A percentile compares a stretch with the other conserved stretches of the same genome.
Evolutionary conservation across 805 yeast species (phyloP).

Genomic region (Pichia rugopelliculosa): DNA sequence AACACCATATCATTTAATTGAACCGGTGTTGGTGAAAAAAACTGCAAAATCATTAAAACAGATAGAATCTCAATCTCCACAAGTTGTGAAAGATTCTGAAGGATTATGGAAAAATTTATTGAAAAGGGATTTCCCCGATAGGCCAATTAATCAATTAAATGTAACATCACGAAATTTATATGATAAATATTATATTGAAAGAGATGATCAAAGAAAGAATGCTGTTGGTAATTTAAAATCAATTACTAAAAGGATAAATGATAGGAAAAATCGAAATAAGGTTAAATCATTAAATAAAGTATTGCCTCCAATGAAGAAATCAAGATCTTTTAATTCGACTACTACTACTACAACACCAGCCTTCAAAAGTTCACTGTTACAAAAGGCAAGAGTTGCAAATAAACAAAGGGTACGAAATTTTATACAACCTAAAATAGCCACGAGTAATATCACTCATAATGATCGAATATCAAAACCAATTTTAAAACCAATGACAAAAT

Average conservation of each 20-base stretch:
- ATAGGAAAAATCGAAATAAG: slow-evolving; percentile 36
- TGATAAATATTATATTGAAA: slow-evolving; percentile 31
- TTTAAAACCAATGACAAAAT: background rate
- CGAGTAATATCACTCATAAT: background rate
- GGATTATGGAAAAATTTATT: slow-evolving; percentile 39
- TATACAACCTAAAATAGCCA: background rate
- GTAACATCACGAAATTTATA: slow-evolving; percentile 31
- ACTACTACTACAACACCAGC: background rate
- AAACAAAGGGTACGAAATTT: slow-evolving; percentile 12
- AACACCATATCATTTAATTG: slow-evolving; percentile 38
- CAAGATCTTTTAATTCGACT: slow-evolving; percentile 5
- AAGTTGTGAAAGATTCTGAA: slow-evolving; percentile 35
- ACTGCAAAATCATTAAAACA: slow-evolving; percentile 35
- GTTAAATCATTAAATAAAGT: slow-evolving; percentile 28
- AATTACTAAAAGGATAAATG: slow-evolving; percentile 33
- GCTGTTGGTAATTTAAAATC: slow-evolving; percentile 39
- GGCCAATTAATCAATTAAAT: slow-evolving; percentile 27
- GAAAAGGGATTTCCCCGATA: slow-evolving; percentile 39
- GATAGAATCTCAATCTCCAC: slow-evolving; percentile 38
- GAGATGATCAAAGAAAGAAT: slow-evolving; percentile 36
- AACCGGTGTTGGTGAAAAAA: slow-evolving; percentile 40
- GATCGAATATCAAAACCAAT: background rate
- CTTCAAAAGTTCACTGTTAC: slow-evolving; percentile 25
- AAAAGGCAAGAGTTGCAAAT: slow-evolving; percentile 27
- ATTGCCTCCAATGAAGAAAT: slow-evolving; percentile 14